Conservation (phyloP, 306 rosid genomes). For the Gynostemma pentaphyllum region DNA sequence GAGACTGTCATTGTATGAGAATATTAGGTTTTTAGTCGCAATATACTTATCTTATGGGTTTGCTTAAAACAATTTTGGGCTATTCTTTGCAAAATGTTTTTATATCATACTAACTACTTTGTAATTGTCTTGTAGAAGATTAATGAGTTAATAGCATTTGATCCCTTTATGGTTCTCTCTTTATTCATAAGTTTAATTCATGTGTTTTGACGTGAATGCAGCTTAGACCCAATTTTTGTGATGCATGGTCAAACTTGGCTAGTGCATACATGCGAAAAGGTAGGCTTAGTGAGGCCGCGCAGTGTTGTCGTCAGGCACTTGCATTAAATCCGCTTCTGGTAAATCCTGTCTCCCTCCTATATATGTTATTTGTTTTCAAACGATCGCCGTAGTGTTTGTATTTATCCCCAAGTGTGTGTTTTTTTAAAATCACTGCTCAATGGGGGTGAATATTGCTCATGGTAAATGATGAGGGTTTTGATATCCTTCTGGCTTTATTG, state of each 20-base stretch:
- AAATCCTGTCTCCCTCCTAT: slow-evolving; percentile 1
- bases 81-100: not conserved
- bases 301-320: slow-evolving; percentile 98
- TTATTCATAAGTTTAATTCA: not conserved
- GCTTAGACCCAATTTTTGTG: slow-evolving; percentile 95
- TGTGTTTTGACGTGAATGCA: slow-evolving; percentile 19
- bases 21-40: not conserved
- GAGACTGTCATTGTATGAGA: not conserved
- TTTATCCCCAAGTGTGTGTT: not conserved
- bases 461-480: not conserved
- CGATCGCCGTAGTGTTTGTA: not conserved
- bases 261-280: slow-evolving; percentile 99
- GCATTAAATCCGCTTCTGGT: slow-evolving; percentile 87
- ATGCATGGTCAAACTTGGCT: slow-evolving; percentile 97
- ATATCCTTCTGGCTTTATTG: slow-evolving; percentile 11
- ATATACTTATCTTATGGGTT: not conserved
- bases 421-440: no score
- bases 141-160: not conserved
- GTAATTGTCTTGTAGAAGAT: not conserved
- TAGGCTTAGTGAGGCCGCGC: slow-evolving; percentile 87
- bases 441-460: no score
- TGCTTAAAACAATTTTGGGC: not conserved
- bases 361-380: not conserved
- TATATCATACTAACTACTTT: not conserved
- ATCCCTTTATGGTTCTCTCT: not conserved